A percentile compares a stretch with the other conserved stretches of the same genome.
Conservation (phyloP, 2,329 filamentous ascomycete species). For the Paecilomyces variotii region DNA sequence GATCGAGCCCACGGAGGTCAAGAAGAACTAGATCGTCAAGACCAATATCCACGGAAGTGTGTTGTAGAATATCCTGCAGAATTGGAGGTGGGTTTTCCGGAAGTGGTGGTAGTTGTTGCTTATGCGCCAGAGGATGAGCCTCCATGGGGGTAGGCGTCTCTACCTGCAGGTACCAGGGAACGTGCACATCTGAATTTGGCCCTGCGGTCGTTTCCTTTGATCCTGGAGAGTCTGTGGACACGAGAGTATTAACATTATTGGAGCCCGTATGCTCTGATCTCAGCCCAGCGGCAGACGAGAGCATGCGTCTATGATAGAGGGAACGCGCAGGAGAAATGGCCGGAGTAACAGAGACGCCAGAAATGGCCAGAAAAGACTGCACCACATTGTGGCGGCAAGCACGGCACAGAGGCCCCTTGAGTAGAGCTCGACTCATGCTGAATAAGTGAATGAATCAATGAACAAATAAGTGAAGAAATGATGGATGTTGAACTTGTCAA, state of each 20-base stretch:
- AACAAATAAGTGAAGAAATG: not conserved
- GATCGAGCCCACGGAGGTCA: conserved; percentile 76
- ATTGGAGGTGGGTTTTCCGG: conserved; percentile 65
- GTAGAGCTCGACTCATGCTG: conserved; percentile 24
- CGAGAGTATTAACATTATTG: not conserved
- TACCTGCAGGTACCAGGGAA: conserved; percentile 79
- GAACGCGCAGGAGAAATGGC: conserved; percentile 8
- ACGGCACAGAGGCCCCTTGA: conserved; percentile 22
- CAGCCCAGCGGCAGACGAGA: conserved; percentile 14
- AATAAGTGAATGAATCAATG: not conserved
- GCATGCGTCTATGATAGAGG: conserved; percentile 11
- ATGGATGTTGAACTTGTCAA: not conserved
- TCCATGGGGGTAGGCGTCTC: conserved; percentile 37
- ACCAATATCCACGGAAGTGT: conserved; percentile 75
- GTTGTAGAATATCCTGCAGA: conserved; percentile 63
- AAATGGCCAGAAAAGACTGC: conserved; percentile 21
- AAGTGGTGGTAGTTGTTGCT: conserved; percentile 53
- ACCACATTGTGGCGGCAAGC: conserved; percentile 20
- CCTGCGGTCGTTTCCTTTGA: conserved; percentile 2
- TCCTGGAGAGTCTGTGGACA: not conserved
- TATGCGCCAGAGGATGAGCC: conserved; percentile 39
- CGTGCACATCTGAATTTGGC: conserved; percentile 14
- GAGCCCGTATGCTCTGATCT: not conserved
- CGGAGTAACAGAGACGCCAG: conserved; percentile 17
- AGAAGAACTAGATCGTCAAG: conserved; percentile 73